Evolutionary conservation across 805 yeast species (phyloP), one percentile per base, ranked within the genome.

Genomic region (Candida rishiriensis): DNA sequence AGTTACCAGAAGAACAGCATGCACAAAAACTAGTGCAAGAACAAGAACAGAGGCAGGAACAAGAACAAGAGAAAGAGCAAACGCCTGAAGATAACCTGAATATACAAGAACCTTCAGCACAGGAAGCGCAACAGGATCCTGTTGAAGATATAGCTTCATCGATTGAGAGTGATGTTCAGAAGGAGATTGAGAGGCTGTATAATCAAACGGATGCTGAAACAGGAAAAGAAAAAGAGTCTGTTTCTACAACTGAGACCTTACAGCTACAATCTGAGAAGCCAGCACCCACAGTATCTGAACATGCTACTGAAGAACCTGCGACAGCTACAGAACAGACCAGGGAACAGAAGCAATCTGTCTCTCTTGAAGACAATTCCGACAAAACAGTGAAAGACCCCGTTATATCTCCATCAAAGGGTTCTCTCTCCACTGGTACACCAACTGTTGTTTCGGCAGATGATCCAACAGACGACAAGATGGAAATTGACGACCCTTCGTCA

Each of bases 161-260:
- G 13, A 32, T 16, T 9, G 53, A 46, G 28, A 46, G 44, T 18
- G 42, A 38, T 9, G 17, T 28, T 13, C 39, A 41, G 29, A 15
- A 38, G 9, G 40, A 41, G 32, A 39, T 36, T 10, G 38, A 32
- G 12, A 38, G 34, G 28, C 45, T 42, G 13, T 39, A 34, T 14
- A 34, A 29, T 11, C 32, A 41, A 18, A 18, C 34, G 13, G 42
- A 47, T 10, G 40, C 29, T 10, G 44, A 42, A 14, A 38, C 42
- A 38, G 44, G 39, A 34, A 29, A 40, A 26, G 47, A 49, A 30
- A 9, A 12, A 13, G 33, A 3, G 33, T 6, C 21, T 34, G 28
- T 37, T 41, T 17, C 37, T 39, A 40, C 29, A 34, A 31, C 32
- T n/a, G 30, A 34, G 11, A 14, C 15, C 29, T 3, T 11, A 29